Conservation (phyloP, 2,329 filamentous ascomycete genomes). For the Alternaria sp. region DNA sequence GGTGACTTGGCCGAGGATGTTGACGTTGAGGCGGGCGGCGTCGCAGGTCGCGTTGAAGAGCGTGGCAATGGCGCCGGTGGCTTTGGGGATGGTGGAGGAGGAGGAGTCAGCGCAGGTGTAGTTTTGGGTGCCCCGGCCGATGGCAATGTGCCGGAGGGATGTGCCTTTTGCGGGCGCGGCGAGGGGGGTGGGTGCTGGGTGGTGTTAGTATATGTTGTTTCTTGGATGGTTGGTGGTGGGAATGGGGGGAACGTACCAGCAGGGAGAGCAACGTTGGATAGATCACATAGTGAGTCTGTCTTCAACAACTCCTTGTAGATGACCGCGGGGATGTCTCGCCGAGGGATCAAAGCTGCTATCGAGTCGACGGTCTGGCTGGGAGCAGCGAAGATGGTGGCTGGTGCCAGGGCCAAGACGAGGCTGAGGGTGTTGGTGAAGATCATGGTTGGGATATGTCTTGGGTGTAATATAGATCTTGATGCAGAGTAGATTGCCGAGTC, state of each 20-base stretch:
- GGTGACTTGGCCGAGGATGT: conserved; percentile 69
- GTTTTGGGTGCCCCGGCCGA: conserved; percentile 91
- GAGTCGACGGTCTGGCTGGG: conserved; percentile 34
- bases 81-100: conserved; percentile 65
- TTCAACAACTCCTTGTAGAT: conserved; percentile 27
- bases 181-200: conserved; percentile 62
- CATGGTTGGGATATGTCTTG: conserved; percentile 25
- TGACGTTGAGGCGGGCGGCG: conserved; percentile 63
- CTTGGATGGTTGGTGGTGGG: neutral
- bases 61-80: conserved; percentile 76
- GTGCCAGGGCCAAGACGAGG: conserved; percentile 44
- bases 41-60: conserved; percentile 90
- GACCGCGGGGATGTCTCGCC: conserved; percentile 21
- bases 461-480: too few relatives aligned
- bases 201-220: conserved; percentile 23
- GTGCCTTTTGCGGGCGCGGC: conserved; percentile 67
- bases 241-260: conserved; percentile 31
- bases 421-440: conserved; percentile 42
- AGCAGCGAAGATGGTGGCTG: conserved; percentile 40
- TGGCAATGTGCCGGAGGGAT: conserved; percentile 75
- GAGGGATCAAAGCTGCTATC: conserved; percentile 26
- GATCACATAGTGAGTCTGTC: conserved; percentile 35
- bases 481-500: neutral
- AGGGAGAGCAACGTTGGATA: conserved; percentile 38
- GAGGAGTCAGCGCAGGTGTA: conserved; percentile 77